Conservation (phyloP, 768 basidiomycete genomes). For the Suillus bovinus region DNA sequence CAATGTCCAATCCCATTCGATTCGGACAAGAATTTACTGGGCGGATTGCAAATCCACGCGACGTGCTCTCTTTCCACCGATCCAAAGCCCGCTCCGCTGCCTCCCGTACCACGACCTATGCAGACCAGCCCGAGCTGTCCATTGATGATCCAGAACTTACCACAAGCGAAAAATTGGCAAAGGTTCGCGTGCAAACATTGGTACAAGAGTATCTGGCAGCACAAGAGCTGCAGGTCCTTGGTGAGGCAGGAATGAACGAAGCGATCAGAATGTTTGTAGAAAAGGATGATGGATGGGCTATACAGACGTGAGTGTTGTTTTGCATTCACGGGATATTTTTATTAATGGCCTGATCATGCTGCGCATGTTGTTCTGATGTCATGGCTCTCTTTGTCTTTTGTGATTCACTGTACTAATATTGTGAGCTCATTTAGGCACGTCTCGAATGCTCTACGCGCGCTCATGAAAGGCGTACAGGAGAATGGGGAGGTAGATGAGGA, state of each 20-base stretch:
- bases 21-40: constrained; percentile 96
- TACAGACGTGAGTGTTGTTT: constrained; percentile 65
- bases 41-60: constrained; percentile 89
- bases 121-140: constrained; percentile 78
- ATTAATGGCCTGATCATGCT: neutral
- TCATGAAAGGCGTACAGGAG: constrained; percentile 71
- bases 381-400: neutral
- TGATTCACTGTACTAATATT: neutral
- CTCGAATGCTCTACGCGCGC: constrained; percentile 48
- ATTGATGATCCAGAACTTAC: constrained; percentile 74
- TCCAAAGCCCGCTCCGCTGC: constrained; percentile 51
- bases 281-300: constrained; percentile 95
- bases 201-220: constrained; percentile 91
- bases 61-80: constrained; percentile 88
- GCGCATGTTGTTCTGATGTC: neutral
- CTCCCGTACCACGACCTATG: constrained; percentile 56
- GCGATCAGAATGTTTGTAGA: constrained; percentile 96
- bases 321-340: neutral
- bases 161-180: constrained; percentile 72
- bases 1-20: constrained; percentile 93
- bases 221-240: constrained; percentile 90
- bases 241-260: constrained; percentile 88
- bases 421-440: constrained; percentile 57
- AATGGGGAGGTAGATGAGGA: constrained; percentile 70
- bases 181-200: constrained; percentile 83